Base-by-base conservation (phyloP, 2,329 filamentous ascomycete genomes). In the Cytospora paraplurivora region DNA sequence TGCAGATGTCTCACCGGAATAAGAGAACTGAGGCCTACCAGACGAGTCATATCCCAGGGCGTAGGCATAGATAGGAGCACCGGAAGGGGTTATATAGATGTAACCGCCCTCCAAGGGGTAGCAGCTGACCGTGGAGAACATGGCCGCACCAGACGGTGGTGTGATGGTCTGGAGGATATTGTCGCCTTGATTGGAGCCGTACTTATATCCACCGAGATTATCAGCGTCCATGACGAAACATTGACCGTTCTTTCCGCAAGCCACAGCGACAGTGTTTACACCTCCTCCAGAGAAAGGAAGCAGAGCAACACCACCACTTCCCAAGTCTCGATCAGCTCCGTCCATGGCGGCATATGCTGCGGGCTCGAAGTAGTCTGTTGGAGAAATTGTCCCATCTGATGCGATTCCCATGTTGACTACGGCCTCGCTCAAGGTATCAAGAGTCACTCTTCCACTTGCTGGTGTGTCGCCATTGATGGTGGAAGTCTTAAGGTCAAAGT, bases 311-410 rank as follows among this genome's bases (percentile, higher is more conserved):
- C 74, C 75, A 2, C 71, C 70, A 17, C 74, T 73, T n/a, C 82
- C 82, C 7, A 85, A 69, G 68, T 85, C 82, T 56, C 79, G 78
- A 60, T 84, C 81, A 0, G 77, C 81, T 8, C 78, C 80, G 57
- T 83, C 80, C 56, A 83, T 72, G 0, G 77, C 75, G 62, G 75
- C 75, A 61, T 85, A 84, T 54, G 83, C 81, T 66, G 77, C 82
- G 0, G 82, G 82, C 75, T 84, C 81, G 63, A 85, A 85, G 68
- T 84, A 85, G 58, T 85, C 82, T 11, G 80, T 1, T 17, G 19
- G 44, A 17, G 19, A 47, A 19, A 47, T 7, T 19, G 44, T 47
- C 11, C 44, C 44, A 19, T 47, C 44, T 10, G 44, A 11, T 77
- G 73, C 0, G 68, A 62, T 33, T 77, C 76, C 35, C 72, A 81